Evolutionary conservation across 78 protist genomes (phyloP).

Genomic region (Salpingoeca rosetta): DNA sequence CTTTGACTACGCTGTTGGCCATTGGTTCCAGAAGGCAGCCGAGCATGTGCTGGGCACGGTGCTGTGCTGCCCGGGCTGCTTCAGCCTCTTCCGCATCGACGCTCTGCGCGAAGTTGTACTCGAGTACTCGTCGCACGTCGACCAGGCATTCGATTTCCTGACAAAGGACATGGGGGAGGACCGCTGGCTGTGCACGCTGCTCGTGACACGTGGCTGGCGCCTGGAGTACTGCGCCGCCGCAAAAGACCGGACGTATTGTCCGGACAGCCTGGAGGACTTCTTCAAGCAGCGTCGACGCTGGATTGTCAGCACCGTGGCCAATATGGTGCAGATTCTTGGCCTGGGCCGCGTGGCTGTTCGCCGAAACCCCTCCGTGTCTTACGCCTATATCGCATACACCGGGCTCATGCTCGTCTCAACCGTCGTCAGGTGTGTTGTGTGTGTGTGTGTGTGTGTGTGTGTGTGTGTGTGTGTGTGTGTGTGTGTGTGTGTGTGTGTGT

Average conservation of each 20-base stretch:
- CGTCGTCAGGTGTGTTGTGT: no score
- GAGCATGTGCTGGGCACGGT: not conserved
- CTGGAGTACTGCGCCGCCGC: not conserved
- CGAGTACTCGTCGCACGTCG: not conserved
- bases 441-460: no score
- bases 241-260: not conserved
- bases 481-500: no score
- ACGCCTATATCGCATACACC: not conserved
- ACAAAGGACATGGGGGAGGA: not conserved
- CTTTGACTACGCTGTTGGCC: not conserved
- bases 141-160: not conserved
- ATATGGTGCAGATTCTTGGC: not conserved
- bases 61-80: constrained; percentile 1
- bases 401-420: not conserved
- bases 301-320: not conserved
- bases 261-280: not conserved
- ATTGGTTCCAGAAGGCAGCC: not conserved
- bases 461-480: no score
- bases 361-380: not conserved
- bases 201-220: not conserved
- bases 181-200: not conserved
- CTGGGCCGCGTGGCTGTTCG: not conserved
- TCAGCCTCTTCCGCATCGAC: not conserved
- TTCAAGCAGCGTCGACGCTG: not conserved
- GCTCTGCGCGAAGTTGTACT: not conserved